Evolutionary conservation across 148 eudicot genomes (phyloP).

Genomic region (Camellia lanceoleosa): DNA sequence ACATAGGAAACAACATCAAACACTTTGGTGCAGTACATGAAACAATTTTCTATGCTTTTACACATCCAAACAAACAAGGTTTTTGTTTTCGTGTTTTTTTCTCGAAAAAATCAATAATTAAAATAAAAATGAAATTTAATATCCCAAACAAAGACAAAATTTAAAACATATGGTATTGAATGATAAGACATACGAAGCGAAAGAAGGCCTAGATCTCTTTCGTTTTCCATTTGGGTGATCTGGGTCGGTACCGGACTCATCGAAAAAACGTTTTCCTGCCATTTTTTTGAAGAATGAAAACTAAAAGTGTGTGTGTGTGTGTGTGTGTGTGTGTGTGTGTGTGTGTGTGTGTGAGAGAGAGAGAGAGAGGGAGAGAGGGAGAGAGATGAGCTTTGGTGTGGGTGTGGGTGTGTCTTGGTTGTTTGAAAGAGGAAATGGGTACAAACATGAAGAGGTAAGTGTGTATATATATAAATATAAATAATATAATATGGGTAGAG

Average conservation of each 20-base stretch:
- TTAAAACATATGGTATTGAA: not conserved
- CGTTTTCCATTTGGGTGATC: constrained; percentile 43
- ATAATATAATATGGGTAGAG: not conserved
- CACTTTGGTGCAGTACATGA: too few species aligned
- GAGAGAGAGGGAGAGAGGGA: not conserved
- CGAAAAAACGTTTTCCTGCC: constrained; percentile 47
- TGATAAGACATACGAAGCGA: constrained; percentile 52
- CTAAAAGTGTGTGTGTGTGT: not conserved
- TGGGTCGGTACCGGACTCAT: constrained; percentile 14
- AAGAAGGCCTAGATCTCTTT: constrained; percentile 35
- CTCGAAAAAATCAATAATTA: too few species aligned
- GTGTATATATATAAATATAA: not conserved
- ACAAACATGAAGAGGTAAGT: not conserved
- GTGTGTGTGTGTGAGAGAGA: too few species aligned
- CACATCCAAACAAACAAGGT: not conserved
- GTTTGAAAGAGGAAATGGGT: not conserved
- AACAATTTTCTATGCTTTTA: too few species aligned
- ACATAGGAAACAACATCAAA: not conserved
- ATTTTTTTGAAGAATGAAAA: constrained; percentile 20
- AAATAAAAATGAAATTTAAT: not conserved
- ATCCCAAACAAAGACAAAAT: not conserved
- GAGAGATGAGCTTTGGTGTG: not conserved
- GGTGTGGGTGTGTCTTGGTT: not conserved
- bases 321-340: too few species aligned
- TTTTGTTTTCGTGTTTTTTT: not conserved